Evolutionary conservation across 108 stramenopile genomes (phyloP).

Genomic region (Cyclotella kingstonii): DNA sequence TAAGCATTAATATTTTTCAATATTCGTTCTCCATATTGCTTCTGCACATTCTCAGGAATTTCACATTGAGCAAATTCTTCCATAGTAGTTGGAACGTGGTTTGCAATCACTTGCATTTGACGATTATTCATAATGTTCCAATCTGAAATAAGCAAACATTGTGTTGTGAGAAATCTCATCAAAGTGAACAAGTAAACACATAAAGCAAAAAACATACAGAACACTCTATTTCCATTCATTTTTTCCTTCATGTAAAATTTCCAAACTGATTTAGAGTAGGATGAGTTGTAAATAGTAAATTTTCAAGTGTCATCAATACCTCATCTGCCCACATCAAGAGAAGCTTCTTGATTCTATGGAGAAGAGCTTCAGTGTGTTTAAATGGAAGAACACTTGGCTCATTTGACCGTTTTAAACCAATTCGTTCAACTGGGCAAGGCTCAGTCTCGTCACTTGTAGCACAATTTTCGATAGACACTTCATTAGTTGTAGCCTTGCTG

Average conservation of each 20-base stretch:
- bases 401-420: constrained; percentile 20
- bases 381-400: constrained; percentile 46
- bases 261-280: not conserved
- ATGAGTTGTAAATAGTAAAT: constrained; percentile 49
- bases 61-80: constrained; percentile 71
- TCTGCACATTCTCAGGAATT: constrained; percentile 68
- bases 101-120: constrained; percentile 63
- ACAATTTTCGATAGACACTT: not conserved
- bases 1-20: constrained; percentile 62
- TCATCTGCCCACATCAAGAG: constrained; percentile 76
- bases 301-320: constrained; percentile 53
- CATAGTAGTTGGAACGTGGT: constrained; percentile 58
- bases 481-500: constrained; percentile 12
- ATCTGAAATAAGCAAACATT: constrained; percentile 36
- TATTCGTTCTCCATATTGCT: constrained; percentile 80
- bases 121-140: constrained; percentile 81
- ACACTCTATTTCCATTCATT: constrained; percentile 72
- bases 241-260: constrained; percentile 46
- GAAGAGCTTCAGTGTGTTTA: constrained; percentile 53
- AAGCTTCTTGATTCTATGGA: constrained; percentile 63
- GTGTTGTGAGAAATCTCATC: not conserved
- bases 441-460: not conserved
- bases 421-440: constrained; percentile 3
- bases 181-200: not conserved
- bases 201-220: constrained; percentile 52